Conservation (phyloP, 495 filamentous ascomycete genomes). For the Aspergillus conjunctus region DNA sequence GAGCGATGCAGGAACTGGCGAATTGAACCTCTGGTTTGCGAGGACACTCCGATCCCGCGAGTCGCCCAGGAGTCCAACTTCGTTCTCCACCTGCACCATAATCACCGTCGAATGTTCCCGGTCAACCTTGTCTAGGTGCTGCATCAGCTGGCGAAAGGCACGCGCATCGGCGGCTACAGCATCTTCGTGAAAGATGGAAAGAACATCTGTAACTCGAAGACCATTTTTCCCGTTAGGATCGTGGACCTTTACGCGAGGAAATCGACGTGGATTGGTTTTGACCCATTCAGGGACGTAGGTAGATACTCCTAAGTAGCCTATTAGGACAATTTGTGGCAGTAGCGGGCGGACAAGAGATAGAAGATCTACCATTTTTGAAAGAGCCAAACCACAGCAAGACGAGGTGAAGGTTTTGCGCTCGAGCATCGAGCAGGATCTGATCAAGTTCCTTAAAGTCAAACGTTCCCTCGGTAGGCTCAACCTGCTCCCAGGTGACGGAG, state of each 20-base stretch:
- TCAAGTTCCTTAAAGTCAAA: conserved; percentile 51
- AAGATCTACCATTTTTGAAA: conserved; percentile 49
- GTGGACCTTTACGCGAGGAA: conserved; percentile 39
- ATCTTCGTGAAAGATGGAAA: conserved; percentile 43
- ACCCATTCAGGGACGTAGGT: conserved; percentile 49
- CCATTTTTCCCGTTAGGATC: conserved; percentile 28
- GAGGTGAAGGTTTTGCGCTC: conserved; percentile 43
- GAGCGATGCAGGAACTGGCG: conserved; percentile 39
- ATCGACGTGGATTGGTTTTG: conserved; percentile 45
- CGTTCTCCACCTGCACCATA: conserved; percentile 58
- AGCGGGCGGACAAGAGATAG: background rate
- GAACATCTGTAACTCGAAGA: conserved; percentile 33
- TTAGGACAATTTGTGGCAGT: background rate
- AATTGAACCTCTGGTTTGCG: conserved; percentile 38
- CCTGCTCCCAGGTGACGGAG: conserved; percentile 52
- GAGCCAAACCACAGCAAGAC: conserved; percentile 55
- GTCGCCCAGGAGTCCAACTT: conserved; percentile 48
- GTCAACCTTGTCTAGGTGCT: conserved; percentile 45
- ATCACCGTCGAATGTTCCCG: conserved; percentile 43
- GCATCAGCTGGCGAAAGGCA: conserved; percentile 42
- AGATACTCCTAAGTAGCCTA: conserved; percentile 25
- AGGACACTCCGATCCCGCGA: conserved; percentile 43
- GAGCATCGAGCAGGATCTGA: conserved; percentile 42
- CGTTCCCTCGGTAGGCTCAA: conserved; percentile 49
- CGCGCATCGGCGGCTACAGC: conserved; percentile 36